Evolutionary conservation across 2,329 filamentous ascomycete species (phyloP), one percentile per base, ranked within the genome.

Genomic region (Cladosporium colombiae): DNA sequence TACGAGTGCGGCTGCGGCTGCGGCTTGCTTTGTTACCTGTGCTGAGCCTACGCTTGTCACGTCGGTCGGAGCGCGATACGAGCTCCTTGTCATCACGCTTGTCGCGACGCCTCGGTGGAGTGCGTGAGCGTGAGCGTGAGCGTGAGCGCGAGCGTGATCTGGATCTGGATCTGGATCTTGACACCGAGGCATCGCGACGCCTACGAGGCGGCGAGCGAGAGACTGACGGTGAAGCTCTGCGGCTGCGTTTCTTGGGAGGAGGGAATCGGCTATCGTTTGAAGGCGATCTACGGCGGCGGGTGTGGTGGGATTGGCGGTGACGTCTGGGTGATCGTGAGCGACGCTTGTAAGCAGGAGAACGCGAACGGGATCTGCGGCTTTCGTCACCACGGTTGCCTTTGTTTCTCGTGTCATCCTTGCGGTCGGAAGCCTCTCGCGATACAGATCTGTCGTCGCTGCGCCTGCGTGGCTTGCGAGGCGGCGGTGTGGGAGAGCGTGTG

Each of bases 271-370:
- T 61, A 5, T 61, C 56, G 29, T 65, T 13, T 13, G 64, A 65
- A 29, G 44, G 64, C 27, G 64, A 65, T 29, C 64, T 46, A 1
- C 56, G 64, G 57, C 62, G 50, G 62, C 49, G 50, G 46, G 31
- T 53, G 46, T 55, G 60, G 62, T 56, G 31, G 57, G 49, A 55
- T 65, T 58, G 53, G 56, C 50, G 55, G 55, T 53, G 55, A 52
- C 56, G 29, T 53, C 57, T 61, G 53, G 64, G 71, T 13, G 78
- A 74, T 35, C 71, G 73, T 61, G 76, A 77, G 65, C 75, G 61
- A 53, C 65, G 61, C 37, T 52, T 66, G 25, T 55, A 55, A 55
- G 58, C 44, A 62, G 57, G 56, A 66, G 64, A 66, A 62, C 64
- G 50, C 11, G 58, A 70, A n/a, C 62, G 37, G 25, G 68, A 66